These are phyloP conservation scores for Fusarium tjaetaba DNA, from an alignment of 2,329 filamentous ascomycete species.

Conservation along the genomic window DNA sequence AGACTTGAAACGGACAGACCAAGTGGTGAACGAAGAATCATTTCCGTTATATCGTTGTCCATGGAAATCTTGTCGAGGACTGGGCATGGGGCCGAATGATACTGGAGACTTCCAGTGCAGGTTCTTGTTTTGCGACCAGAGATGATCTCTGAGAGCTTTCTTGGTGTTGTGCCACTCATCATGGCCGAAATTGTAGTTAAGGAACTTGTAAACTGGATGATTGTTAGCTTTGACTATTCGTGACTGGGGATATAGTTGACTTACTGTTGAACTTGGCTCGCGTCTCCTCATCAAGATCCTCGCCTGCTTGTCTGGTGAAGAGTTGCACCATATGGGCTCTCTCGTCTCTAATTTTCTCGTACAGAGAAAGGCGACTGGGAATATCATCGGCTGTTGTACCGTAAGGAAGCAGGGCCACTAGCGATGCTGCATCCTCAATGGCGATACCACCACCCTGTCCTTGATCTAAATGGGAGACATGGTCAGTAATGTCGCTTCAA, in stretches of 20 bases:
- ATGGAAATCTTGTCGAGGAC: slow-evolving; percentile 33
- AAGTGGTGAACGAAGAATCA: slow-evolving; percentile 53
- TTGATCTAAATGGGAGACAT: background rate
- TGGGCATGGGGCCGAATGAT: slow-evolving; percentile 38
- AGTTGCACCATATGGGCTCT: slow-evolving; percentile 68
- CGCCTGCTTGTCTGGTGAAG: slow-evolving; percentile 62
- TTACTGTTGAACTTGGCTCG: slow-evolving; percentile 54
- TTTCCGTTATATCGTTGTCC: background rate
- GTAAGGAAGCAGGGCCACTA: slow-evolving; percentile 64
- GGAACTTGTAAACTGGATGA: slow-evolving; percentile 11
- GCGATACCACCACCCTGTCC: slow-evolving; percentile 63
- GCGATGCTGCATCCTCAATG: slow-evolving; percentile 72
- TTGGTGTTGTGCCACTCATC: slow-evolving; percentile 37
- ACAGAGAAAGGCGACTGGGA: slow-evolving; percentile 65
- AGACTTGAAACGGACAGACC: slow-evolving; percentile 61
- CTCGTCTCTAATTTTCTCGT: slow-evolving; percentile 66
- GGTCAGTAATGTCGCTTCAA: fast-evolving
- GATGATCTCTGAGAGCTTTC: slow-evolving; percentile 13
- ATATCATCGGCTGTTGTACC: slow-evolving; percentile 59
- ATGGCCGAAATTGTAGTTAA: slow-evolving; percentile 31
- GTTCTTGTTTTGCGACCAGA: slow-evolving; percentile 22
- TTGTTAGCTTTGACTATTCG: background rate
- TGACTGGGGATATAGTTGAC: background rate
- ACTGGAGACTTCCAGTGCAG: slow-evolving; percentile 28
- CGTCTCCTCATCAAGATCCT: slow-evolving; percentile 54